Evolutionary conservation across 495 filamentous ascomycete species (phyloP).

Genomic region (Mycothermus thermophilus): DNA sequence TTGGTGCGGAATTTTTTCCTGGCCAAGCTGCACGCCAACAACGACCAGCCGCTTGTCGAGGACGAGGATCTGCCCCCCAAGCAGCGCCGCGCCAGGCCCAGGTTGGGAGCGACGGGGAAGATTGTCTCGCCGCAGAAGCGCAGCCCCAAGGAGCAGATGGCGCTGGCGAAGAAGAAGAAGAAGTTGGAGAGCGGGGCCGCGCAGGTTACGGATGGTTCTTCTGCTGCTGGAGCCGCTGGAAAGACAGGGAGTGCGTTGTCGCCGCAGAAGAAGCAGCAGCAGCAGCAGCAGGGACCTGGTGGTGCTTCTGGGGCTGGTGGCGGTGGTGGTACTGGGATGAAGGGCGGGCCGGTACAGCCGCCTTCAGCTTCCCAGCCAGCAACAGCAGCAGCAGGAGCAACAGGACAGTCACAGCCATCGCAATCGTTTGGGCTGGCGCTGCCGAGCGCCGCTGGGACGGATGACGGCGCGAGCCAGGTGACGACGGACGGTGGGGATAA

Average conservation of each 20-base stretch:
- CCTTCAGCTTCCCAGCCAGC: too few relatives aligned
- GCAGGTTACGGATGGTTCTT: constrained; percentile 21
- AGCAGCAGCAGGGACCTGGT: neutral
- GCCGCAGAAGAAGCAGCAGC: constrained; percentile 2
- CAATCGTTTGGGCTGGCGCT: constrained; percentile 12
- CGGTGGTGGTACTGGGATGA: constrained; percentile 1
- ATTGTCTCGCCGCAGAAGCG: constrained; percentile 84
- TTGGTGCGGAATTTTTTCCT: constrained; percentile 83
- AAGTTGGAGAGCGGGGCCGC: constrained; percentile 36
- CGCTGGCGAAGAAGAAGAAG: constrained; percentile 64
- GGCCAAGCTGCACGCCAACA: constrained; percentile 67
- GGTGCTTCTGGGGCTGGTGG: neutral
- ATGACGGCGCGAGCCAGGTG: neutral
- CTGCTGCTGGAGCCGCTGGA: neutral
- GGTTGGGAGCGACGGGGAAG: constrained; percentile 88
- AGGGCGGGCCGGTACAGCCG: too few relatives aligned
- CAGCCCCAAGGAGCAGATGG: constrained; percentile 60
- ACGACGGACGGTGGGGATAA: constrained; percentile 2
- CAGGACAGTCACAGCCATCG: too few relatives aligned
- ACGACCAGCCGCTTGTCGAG: constrained; percentile 72
- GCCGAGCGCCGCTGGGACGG: neutral
- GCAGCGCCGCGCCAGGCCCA: constrained; percentile 80
- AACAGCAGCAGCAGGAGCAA: too few relatives aligned
- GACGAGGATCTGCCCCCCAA: constrained; percentile 91
- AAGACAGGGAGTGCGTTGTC: constrained; percentile 6